Conservation (phyloP, 2,329 filamentous ascomycete species). For the Talaromyces funiculosus region DNA sequence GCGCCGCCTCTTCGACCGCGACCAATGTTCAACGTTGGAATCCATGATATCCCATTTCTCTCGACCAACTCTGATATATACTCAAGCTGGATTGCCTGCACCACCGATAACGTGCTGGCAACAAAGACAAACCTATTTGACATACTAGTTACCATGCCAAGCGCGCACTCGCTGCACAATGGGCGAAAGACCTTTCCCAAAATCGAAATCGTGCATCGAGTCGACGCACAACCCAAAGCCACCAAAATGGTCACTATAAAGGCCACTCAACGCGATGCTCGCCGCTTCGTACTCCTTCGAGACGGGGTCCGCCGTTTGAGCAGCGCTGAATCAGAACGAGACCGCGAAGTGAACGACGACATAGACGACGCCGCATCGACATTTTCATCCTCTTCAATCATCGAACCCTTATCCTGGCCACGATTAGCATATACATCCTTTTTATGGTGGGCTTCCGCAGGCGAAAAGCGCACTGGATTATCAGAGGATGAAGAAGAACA, state of each 20-base stretch:
- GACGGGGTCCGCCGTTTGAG: slow-evolving; percentile 49
- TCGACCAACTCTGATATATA: slow-evolving; percentile 46
- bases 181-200: slow-evolving; percentile 66
- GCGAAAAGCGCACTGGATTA: slow-evolving; percentile 52
- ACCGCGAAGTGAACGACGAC: slow-evolving; percentile 24
- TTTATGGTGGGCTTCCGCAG: slow-evolving; percentile 64
- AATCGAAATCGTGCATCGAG: slow-evolving; percentile 57
- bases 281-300: slow-evolving; percentile 67
- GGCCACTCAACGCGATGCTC: slow-evolving; percentile 84
- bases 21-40: slow-evolving; percentile 86
- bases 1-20: slow-evolving; percentile 60
- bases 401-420: slow-evolving; percentile 56
- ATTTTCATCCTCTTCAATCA: slow-evolving; percentile 40
- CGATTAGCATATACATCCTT: slow-evolving; percentile 57
- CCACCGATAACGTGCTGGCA: slow-evolving; percentile 85
- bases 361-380: slow-evolving; percentile 35
- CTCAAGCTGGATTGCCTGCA: slow-evolving; percentile 85
- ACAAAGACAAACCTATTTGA: slow-evolving; percentile 87
- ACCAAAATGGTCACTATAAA: slow-evolving; percentile 48
- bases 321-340: slow-evolving; percentile 23
- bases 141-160: slow-evolving; percentile 70
- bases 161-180: slow-evolving; percentile 51
- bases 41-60: slow-evolving; percentile 84
- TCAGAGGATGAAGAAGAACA: slow-evolving; percentile 51
- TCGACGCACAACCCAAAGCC: slow-evolving; percentile 46